Evolutionary conservation across 1,284 basidiomycete species (phyloP).

Genomic region (Sphaerobolus stellatus): DNA sequence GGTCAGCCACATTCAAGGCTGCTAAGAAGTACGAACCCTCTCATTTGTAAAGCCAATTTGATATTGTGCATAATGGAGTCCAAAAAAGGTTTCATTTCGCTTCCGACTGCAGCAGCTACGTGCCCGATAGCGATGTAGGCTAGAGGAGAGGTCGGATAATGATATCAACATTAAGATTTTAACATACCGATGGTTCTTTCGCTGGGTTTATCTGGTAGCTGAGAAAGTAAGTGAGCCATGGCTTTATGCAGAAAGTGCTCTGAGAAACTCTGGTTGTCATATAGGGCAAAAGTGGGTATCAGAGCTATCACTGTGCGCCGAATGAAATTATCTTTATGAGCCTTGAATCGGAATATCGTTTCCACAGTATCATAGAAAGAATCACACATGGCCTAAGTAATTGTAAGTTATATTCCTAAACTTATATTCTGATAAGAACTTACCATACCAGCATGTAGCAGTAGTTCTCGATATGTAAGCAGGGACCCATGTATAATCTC

Average conservation of each 20-base stretch:
- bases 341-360: slow-evolving; percentile 84
- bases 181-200: slow-evolving; percentile 83
- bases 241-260: slow-evolving; percentile 87
- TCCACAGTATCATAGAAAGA: slow-evolving; percentile 89
- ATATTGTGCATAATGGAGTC: slow-evolving; percentile 91
- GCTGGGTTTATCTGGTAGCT: slow-evolving; percentile 85
- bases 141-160: slow-evolving; percentile 26
- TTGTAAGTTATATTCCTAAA: slow-evolving; percentile 6
- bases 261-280: slow-evolving; percentile 89
- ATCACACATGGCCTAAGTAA: slow-evolving; percentile 84
- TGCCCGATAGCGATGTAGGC: slow-evolving; percentile 98
- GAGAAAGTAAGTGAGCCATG: slow-evolving; percentile 87
- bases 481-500: slow-evolving; percentile 93
- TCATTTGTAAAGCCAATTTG: slow-evolving; percentile 81
- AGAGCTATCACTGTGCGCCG: slow-evolving; percentile 92
- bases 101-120: slow-evolving; percentile 87
- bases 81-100: slow-evolving; percentile 95
- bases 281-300: slow-evolving; percentile 91
- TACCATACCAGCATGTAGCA: slow-evolving; percentile 93
- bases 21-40: slow-evolving; percentile 65
- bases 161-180: no score
- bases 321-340: slow-evolving; percentile 84
- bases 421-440: slow-evolving; percentile 19
- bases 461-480: slow-evolving; percentile 87
- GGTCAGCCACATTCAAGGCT: slow-evolving; percentile 17